Evolutionary conservation across 2,329 filamentous ascomycete genomes (phyloP), one percentile per base, ranked within the genome.

Genomic region (Arthrobotrys sinensis): DNA sequence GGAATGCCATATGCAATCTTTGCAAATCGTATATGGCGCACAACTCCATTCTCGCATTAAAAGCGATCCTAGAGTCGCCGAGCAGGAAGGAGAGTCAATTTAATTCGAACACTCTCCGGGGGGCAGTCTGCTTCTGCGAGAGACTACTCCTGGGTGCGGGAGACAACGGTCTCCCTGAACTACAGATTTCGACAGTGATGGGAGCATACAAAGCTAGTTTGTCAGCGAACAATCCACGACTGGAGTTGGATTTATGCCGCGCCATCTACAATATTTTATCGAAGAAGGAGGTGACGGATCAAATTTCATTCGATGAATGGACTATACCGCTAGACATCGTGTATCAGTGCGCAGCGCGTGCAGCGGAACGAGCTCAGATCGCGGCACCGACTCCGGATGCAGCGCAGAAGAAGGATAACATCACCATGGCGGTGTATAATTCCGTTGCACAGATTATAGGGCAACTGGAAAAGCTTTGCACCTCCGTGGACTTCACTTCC

Each of bases 11-110:
- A 36, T 87, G 88, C 82, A 91, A 93, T 80, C 86, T 94, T 0
- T 91, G 91, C 85, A 90, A 87, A 81, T 93, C 92, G 0, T 91
- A 93, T 82, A 89, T 93, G 80, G 91, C 91, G 19, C 90, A 92
- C 79, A 89, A 88, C 40, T 90, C 91, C 0, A 87, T 93, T 53
- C 87, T 89, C 68, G 88, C 91, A 24, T 84, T 93, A 21, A 85
- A 93, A 36, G 88, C 91, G 69, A 88, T 91, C 11, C 84, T 92
- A 24, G 87, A 87, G 86, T 87, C 66, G 85, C 88, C 83, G 85
- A 67, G 86, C 86, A 77, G 86, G 86, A 70, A 89, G 87, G 70
- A 87, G 89, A 63, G 84, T 85, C 16, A 86, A 86, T 69, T 77
- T 63, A 82, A 81, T 67, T 80, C 80, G 8, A 82, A 83, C 34